Evolutionary conservation across 176 grass and related monocot species (phyloP).

Genomic region (Tuctoria greenei): DNA sequence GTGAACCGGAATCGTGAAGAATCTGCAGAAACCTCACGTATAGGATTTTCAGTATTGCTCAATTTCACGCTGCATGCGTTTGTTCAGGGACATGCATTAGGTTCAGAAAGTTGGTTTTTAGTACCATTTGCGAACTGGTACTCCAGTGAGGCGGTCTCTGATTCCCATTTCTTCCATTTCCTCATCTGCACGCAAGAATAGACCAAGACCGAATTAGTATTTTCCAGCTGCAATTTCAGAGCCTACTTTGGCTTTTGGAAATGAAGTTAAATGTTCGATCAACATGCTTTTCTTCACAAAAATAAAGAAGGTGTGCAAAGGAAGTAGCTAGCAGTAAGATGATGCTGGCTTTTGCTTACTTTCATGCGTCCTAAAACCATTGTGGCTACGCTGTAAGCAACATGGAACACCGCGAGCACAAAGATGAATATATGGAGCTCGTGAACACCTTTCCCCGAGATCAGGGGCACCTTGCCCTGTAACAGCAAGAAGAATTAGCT

Average conservation of each 20-base stretch:
- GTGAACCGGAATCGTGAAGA: conserved; percentile 78
- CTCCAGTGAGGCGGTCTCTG: conserved; percentile 63
- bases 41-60: conserved; percentile 3
- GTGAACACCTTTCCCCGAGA: conserved; percentile 58
- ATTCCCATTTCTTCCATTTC: conserved; percentile 88
- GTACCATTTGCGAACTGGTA: conserved; percentile 79
- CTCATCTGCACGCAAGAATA: conserved; percentile 54
- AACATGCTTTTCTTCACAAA: not conserved
- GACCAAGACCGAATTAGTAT: not conserved
- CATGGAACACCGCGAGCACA: conserved; percentile 79
- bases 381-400: conserved; percentile 70
- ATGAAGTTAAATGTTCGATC: not conserved
- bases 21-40: conserved; percentile 42
- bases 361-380: conserved; percentile 70
- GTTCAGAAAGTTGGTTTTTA: not conserved
- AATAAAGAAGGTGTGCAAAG: not conserved
- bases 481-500: not conserved
- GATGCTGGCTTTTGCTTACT: conserved; percentile 38
- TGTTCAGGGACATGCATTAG: not conserved
- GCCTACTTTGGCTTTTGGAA: not conserved
- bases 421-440: conserved; percentile 93
- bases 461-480: conserved; percentile 66
- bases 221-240: not conserved
- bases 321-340: not conserved
- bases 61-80: not conserved